Percentiles rank a stretch among this genome's conserved stretches.
These are phyloP conservation scores for Grifola frondosa DNA, from an alignment of 1,284 basidiomycete genomes.

Conservation along the genomic window DNA sequence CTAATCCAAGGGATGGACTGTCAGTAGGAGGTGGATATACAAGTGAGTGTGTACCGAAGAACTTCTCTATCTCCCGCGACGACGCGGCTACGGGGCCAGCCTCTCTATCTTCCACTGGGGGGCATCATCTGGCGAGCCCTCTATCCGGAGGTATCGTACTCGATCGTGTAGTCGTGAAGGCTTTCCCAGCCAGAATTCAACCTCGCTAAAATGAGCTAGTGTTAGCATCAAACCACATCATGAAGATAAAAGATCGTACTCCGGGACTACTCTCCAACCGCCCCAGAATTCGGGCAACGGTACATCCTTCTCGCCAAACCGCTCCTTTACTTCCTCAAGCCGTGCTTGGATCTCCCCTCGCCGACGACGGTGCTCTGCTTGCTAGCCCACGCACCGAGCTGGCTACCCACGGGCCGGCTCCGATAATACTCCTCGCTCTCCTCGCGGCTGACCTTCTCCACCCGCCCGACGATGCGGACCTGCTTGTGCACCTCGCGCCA, in stretches of 20 bases:
- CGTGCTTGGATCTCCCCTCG: conserved; percentile 69
- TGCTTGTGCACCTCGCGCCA: conserved; percentile 86
- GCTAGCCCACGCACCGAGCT: conserved; percentile 92
- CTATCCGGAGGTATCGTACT: conserved; percentile 71
- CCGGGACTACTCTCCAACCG: conserved; percentile 90
- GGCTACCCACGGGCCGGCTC: conserved; percentile 80
- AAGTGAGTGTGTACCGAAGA: no score
- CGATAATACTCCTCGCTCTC: conserved; percentile 88
- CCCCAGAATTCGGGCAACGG: conserved; percentile 95
- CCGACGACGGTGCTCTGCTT: conserved; percentile 78
- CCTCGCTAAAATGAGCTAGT: conserved; percentile 43
- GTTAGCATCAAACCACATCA: not conserved
- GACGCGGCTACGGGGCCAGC: conserved; percentile 58
- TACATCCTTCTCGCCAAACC: conserved; percentile 62
- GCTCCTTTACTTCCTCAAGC: conserved; percentile 59
- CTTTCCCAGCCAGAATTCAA: conserved; percentile 94
- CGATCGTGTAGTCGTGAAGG: conserved; percentile 90
- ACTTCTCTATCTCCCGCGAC: no score
- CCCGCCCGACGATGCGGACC: conserved; percentile 84
- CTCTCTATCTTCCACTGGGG: conserved; percentile 73
- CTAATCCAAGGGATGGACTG: no score
- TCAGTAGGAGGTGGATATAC: no score
- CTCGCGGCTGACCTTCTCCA: conserved; percentile 69
- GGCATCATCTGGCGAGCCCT: conserved; percentile 47
- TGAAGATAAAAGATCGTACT: conserved; percentile 49